Evolutionary conservation across 1,139 yeast species (phyloP).

Genomic region (Yamadazyma taylorii): DNA sequence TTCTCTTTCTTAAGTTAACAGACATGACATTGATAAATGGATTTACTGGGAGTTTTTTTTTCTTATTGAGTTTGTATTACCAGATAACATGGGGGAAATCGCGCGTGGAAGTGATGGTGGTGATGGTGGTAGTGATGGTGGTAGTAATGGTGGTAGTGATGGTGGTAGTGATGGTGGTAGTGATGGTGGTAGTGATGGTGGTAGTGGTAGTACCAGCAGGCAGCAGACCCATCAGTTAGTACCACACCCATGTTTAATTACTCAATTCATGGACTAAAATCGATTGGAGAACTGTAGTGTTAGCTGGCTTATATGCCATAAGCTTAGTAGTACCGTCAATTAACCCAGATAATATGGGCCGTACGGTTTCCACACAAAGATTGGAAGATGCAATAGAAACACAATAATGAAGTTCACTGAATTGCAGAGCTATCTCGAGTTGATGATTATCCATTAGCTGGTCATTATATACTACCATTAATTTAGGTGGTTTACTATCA

Average conservation of each 20-base stretch:
- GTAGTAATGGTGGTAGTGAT: no score
- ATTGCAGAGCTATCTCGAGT: slow-evolving; percentile 59
- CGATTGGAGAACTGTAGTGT: slow-evolving; percentile 1
- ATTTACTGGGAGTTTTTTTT: no score
- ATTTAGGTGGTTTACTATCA: slow-evolving; percentile 21
- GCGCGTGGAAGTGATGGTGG: no score
- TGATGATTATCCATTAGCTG: slow-evolving; percentile 86
- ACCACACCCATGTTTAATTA: no score
- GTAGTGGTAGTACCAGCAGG: no score
- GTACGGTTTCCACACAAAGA: neutral
- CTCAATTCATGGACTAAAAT: slow-evolving; percentile 1
- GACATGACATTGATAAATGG: slow-evolving; percentile 8
- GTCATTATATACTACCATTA: slow-evolving; percentile 72
- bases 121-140: no score
- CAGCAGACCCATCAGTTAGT: no score
- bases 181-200: no score
- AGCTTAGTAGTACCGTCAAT: neutral
- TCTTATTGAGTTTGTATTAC: no score
- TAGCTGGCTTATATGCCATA: neutral
- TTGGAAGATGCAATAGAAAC: slow-evolving; percentile 7
- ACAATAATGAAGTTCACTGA: slow-evolving; percentile 10
- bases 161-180: no score
- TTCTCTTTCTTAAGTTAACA: slow-evolving; percentile 21
- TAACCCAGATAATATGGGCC: neutral
- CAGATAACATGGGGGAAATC: no score